Percentiles rank a stretch among this genome's conserved stretches.
phyloP scores from a whole-genome alignment of 148 eudicot species.

The Diospyros lotus region DNA sequence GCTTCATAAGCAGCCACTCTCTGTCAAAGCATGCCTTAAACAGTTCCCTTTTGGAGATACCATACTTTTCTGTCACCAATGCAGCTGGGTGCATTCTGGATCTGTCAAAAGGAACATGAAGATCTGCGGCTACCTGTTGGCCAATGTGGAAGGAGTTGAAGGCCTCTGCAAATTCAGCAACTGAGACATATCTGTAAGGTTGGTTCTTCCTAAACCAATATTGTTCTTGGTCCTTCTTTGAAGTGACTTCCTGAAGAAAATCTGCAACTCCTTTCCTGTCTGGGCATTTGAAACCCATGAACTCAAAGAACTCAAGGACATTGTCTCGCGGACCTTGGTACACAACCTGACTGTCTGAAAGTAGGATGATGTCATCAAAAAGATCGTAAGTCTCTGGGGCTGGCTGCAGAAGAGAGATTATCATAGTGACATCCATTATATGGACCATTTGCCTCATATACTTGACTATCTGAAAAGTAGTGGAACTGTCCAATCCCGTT shows the following conservation, averaged over 20 bases:
- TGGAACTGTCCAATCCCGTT: slow-evolving; percentile 77
- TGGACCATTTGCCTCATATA: slow-evolving; percentile 72
- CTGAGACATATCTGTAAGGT: slow-evolving; percentile 46
- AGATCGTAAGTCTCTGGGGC: slow-evolving; percentile 71
- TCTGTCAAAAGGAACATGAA: slow-evolving; percentile 54
- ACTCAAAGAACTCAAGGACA: slow-evolving; percentile 57
- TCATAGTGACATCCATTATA: slow-evolving; percentile 59
- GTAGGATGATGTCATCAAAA: slow-evolving; percentile 67
- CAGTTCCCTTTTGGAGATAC: slow-evolving; percentile 53
- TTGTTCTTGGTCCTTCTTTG: slow-evolving; percentile 74
- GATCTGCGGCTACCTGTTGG: slow-evolving; percentile 34
- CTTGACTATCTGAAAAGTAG: slow-evolving; percentile 69
- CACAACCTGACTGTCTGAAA: slow-evolving; percentile 71
- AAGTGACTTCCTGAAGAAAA: slow-evolving; percentile 84
- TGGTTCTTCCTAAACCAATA: slow-evolving; percentile 50
- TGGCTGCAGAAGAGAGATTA: slow-evolving; percentile 76
- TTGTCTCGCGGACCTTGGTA: slow-evolving; percentile 73
- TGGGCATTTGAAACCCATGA: slow-evolving; percentile 68
- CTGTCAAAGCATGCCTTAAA: slow-evolving; percentile 64
- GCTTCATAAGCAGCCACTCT: slow-evolving; percentile 74
- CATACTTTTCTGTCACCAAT: slow-evolving; percentile 51
- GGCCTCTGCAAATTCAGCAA: slow-evolving; percentile 42
- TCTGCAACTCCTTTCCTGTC: slow-evolving; percentile 81
- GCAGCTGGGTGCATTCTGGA: slow-evolving; percentile 57
- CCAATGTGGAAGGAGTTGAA: slow-evolving; percentile 55